Percentiles rank a stretch among this genome's conserved stretches.
These are phyloP conservation scores for Drosera spatulata DNA, from an alignment of 179 eudicot species.

Conservation along the genomic window DNA sequence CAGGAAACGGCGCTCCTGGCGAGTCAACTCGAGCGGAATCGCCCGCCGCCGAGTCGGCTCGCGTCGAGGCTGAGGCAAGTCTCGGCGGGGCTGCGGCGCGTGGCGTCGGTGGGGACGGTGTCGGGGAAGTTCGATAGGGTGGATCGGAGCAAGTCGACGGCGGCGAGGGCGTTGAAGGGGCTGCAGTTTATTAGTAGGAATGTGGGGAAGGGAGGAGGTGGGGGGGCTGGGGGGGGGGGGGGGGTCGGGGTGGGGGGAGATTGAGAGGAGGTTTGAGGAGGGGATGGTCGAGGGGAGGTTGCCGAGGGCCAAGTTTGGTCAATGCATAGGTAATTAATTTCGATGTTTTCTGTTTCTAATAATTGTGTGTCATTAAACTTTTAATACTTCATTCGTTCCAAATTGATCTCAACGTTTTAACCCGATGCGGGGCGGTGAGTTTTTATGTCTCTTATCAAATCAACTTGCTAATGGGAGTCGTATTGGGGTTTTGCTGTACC, in stretches of 20 bases:
- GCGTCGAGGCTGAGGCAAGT: slow-evolving; percentile 55
- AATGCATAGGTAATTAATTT: slow-evolving; percentile 67
- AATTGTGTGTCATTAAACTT: not conserved
- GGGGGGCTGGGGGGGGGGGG: slow-evolving; percentile 41
- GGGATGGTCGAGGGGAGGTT: slow-evolving; percentile 53
- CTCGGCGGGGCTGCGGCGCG: slow-evolving; percentile 73
- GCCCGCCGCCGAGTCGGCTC: slow-evolving; percentile 25
- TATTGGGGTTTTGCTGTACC: too few species aligned
- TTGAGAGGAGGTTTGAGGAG: slow-evolving; percentile 56
- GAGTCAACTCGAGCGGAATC: slow-evolving; percentile 18
- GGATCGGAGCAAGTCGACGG: slow-evolving; percentile 64
- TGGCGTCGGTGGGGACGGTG: slow-evolving; percentile 27
- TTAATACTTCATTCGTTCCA: too few species aligned
- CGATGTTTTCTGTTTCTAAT: not conserved
- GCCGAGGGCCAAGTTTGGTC: slow-evolving; percentile 55
- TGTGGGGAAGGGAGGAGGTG: slow-evolving; percentile 38
- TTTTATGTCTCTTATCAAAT: too few species aligned
- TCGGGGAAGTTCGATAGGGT: not conserved
- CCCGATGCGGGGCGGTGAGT: too few species aligned
- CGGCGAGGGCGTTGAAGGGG: slow-evolving; percentile 61
- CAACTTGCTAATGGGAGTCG: too few species aligned
- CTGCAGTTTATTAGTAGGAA: slow-evolving; percentile 72
- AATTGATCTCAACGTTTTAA: too few species aligned
- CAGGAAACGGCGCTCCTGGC: slow-evolving; percentile 32
- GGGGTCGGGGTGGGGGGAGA: slow-evolving; percentile 48